phyloP scores from a whole-genome alignment of 306 rosid species.

The Trichosanthes cucumerina region DNA sequence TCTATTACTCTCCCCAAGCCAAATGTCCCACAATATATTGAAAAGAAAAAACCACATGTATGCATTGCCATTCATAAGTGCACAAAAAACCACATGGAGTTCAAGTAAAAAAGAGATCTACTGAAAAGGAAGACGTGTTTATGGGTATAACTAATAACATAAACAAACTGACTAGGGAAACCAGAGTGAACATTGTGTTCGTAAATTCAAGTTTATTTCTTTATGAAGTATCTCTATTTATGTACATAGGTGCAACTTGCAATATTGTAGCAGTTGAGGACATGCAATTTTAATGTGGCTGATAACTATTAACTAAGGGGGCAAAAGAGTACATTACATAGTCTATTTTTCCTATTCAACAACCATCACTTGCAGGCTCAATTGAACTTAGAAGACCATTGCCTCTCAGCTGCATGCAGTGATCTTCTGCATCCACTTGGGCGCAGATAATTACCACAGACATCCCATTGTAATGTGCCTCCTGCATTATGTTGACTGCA shows the following conservation, averaged over 20 bases:
- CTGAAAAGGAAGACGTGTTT: background rate
- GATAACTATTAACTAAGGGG: background rate
- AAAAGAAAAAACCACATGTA: no score
- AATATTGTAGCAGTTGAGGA: background rate
- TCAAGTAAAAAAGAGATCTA: background rate
- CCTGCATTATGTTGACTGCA: slow-evolving; percentile 92
- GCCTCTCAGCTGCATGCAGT: slow-evolving; percentile 89
- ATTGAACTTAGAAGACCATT: slow-evolving; percentile 81
- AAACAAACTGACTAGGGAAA: background rate
- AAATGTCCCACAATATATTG: no score
- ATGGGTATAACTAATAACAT: background rate
- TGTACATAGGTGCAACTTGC: slow-evolving; percentile 8
- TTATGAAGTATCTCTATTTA: background rate
- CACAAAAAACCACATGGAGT: background rate
- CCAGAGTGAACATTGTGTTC: background rate
- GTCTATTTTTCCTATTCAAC: slow-evolving; percentile 20
- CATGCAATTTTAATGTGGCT: background rate
- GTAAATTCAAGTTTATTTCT: background rate
- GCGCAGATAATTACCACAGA: slow-evolving; percentile 78
- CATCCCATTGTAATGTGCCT: slow-evolving; percentile 77
- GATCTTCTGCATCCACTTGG: slow-evolving; percentile 90
- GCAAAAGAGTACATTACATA: background rate
- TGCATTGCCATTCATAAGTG: background rate
- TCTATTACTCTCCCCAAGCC: no score
- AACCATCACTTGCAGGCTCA: slow-evolving; percentile 78